Percentiles rank a stretch among this genome's conserved stretches.
Evolutionary conservation across 2,329 filamentous ascomycete genomes (phyloP).

Genomic region (Orbilia blumenaviensis): DNA sequence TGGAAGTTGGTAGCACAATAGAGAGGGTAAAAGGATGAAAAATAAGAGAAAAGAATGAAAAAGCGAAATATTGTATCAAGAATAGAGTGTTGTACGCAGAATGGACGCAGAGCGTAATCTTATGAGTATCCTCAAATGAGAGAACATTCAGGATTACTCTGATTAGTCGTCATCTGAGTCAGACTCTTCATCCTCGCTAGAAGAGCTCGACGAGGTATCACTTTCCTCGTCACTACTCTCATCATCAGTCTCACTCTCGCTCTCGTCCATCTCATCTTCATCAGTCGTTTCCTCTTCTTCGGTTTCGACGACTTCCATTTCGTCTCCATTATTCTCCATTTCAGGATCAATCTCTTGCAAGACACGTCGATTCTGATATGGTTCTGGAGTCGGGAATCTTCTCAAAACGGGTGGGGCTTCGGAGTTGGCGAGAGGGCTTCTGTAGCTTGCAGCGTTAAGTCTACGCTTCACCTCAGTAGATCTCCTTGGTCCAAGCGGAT

Average conservation of each 20-base stretch:
- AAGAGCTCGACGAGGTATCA: too few species aligned
- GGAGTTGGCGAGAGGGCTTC: slow-evolving; percentile 1
- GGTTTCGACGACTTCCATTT: background rate
- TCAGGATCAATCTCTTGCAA: background rate
- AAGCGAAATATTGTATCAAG: too few species aligned
- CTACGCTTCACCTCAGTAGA: slow-evolving; percentile 1
- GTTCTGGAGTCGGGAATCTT: slow-evolving; percentile 13
- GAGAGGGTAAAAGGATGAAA: too few species aligned
- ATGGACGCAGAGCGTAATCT: too few species aligned
- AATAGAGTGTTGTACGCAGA: too few species aligned
- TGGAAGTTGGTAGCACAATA: too few species aligned
- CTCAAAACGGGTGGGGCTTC: too few species aligned
- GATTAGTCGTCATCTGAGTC: background rate
- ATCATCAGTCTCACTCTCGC: too few species aligned
- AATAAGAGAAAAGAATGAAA: too few species aligned
- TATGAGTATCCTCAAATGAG: too few species aligned
- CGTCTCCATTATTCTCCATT: too few species aligned
- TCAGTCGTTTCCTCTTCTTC: background rate
- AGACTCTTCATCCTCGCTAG: background rate
- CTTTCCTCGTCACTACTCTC: background rate
- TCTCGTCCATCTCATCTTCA: background rate
- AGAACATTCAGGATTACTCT: too few species aligned
- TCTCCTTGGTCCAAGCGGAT: background rate
- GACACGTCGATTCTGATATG: background rate
- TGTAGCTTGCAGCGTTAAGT: slow-evolving; percentile 14